Evolutionary conservation across 257 asterid genomes (phyloP).

Genomic region (Nicotiana paniculata): DNA sequence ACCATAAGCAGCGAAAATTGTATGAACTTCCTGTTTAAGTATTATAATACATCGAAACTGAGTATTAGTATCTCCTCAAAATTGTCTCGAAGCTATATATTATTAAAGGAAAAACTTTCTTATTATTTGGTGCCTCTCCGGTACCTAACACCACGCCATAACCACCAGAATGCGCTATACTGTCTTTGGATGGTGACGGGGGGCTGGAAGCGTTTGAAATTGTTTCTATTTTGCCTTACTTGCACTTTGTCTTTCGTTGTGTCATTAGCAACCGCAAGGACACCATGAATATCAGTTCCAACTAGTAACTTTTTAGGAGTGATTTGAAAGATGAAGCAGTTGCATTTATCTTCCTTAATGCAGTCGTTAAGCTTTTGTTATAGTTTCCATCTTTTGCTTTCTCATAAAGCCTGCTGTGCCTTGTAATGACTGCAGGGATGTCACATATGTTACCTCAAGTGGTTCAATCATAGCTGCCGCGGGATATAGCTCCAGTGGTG

Average conservation of each 20-base stretch:
- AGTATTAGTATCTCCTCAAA: not conserved
- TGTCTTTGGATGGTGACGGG: not conserved
- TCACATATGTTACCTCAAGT: slow-evolving; percentile 80
- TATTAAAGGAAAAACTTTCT: not conserved
- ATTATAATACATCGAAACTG: not conserved
- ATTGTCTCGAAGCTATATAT: not conserved
- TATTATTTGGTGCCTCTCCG: not conserved
- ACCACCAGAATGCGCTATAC: not conserved
- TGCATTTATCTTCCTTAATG: not conserved
- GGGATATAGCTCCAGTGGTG: slow-evolving; percentile 84
- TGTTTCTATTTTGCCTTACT: not conserved
- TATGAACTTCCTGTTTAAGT: not conserved
- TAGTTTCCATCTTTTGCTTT: slow-evolving; percentile 2
- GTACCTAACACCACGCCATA: not conserved
- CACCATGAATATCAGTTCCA: not conserved
- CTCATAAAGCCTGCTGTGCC: slow-evolving; percentile 2
- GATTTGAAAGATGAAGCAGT: not conserved
- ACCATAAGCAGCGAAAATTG: not conserved
- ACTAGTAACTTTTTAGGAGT: not conserved
- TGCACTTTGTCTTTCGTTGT: not conserved
- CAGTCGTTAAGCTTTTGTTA: not conserved
- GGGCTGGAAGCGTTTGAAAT: not conserved
- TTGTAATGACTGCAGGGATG: slow-evolving; percentile 57
- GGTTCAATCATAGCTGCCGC: slow-evolving; percentile 97
- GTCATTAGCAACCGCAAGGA: not conserved